phyloP scores from a whole-genome alignment of 2,329 filamentous ascomycete species.

The Phaeophleospora eucalypticola region DNA sequence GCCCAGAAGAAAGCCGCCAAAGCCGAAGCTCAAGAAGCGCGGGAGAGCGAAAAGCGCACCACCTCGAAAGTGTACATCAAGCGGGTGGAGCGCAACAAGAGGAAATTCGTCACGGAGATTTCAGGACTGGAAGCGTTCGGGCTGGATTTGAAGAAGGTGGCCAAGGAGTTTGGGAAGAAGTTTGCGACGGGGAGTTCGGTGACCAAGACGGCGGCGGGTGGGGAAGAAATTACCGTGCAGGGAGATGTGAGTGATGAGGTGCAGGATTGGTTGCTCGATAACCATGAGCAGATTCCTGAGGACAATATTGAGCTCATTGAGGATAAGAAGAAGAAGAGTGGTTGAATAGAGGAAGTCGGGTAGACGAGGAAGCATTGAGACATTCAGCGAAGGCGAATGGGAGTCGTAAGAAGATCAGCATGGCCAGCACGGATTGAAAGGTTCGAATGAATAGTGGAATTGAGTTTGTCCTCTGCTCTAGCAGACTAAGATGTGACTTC shows the following conservation, averaged over 20 bases:
- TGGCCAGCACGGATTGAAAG: no score
- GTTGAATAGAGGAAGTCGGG: neutral
- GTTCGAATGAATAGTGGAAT: no score
- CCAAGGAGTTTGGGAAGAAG: conserved; percentile 84
- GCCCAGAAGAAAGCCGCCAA: conserved; percentile 95
- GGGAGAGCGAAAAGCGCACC: conserved; percentile 76
- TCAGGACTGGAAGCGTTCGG: conserved; percentile 85
- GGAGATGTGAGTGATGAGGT: conserved; percentile 95
- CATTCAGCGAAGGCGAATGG: conserved; percentile 1
- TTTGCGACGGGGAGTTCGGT: conserved; percentile 93
- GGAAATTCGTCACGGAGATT: conserved; percentile 94
- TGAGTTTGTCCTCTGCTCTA: neutral
- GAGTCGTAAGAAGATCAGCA: no score
- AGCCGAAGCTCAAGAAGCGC: conserved; percentile 79
- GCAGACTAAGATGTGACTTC: neutral
- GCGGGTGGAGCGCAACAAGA: conserved; percentile 95
- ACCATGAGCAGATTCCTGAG: conserved; percentile 85
- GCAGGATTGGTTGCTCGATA: conserved; percentile 82
- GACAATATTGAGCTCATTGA: conserved; percentile 94
- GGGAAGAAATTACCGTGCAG: conserved; percentile 94
- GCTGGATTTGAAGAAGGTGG: conserved; percentile 85
- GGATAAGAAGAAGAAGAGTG: conserved; percentile 85
- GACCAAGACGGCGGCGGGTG: conserved; percentile 73
- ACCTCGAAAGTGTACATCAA: conserved; percentile 84
- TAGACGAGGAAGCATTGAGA: neutral